These are phyloP conservation scores for Peronospora farinosa DNA, from an alignment of 352 stramenopile genomes.

Conservation along the genomic window DNA sequence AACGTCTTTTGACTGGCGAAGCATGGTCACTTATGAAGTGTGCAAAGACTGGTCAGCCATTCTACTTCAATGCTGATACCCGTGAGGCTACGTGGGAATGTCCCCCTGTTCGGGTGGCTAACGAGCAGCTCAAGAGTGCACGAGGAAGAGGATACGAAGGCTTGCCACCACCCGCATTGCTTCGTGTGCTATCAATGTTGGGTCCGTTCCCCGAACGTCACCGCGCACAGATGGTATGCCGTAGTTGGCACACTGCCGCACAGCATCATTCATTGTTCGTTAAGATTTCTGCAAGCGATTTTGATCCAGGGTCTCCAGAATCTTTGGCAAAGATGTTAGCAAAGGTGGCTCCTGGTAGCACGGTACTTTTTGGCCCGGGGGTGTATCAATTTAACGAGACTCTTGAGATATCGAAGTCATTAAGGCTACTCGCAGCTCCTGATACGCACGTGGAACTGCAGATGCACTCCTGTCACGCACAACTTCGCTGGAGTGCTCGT, in stretches of 20 bases:
- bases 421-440: constrained; percentile 44
- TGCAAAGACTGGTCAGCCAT: constrained; percentile 66
- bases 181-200: constrained; percentile 85
- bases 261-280: constrained; percentile 39
- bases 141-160: constrained; percentile 62
- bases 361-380: constrained; percentile 57
- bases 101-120: constrained; percentile 81
- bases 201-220: constrained; percentile 53
- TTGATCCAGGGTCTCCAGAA: constrained; percentile 14
- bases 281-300: constrained; percentile 50
- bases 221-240: constrained; percentile 43
- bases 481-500: constrained; percentile 50
- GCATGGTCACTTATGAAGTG: constrained; percentile 61
- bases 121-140: constrained; percentile 78
- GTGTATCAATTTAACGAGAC: constrained; percentile 52
- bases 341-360: constrained; percentile 32
- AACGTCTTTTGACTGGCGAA: constrained; percentile 48
- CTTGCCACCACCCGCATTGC: constrained; percentile 66
- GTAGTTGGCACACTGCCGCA: constrained; percentile 41
- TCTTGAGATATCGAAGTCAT: constrained; percentile 40
- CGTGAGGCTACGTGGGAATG: constrained; percentile 92
- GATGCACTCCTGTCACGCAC: constrained; percentile 42
- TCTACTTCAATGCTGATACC: constrained; percentile 92
- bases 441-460: constrained; percentile 66
- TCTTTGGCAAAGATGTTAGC: constrained; percentile 28